Base-by-base conservation (phyloP, 768 basidiomycete species). In the Lactarius hatsudake region DNA sequence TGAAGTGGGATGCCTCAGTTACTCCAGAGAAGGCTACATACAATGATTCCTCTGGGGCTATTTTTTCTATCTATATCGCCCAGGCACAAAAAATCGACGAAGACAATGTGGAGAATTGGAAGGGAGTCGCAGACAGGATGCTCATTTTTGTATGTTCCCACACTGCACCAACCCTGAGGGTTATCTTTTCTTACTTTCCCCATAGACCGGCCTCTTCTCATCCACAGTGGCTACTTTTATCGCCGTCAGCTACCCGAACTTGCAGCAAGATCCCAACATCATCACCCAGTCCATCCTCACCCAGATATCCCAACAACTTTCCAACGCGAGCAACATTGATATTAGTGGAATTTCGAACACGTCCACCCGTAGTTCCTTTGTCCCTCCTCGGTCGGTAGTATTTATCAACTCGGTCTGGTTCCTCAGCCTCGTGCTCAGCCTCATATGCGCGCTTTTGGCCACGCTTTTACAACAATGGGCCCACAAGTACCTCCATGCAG, bases 381-480 rank as follows among this genome's bases (percentile, higher is more conserved):
- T 8, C 10, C 32, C 17, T n/a, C 61, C 66, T 15, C 7, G 8
- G 13, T 23, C 65, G 9, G 62, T 66, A 32, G 34, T 62, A 4
- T 36, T 26, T 1, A 48, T 66, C 20, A 59, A 66, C 23, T 58
- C 58, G 3, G 30, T 59, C 5, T 62, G 61, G 66, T 58, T 66
- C 48, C 30, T 66, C 38, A 40, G 38, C 15, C 38, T 40, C 38
- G 38, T 40, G 38, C 38, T 40, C 38, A 40, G 38, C 38, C 38
- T 40, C 5, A 40, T 40, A 40, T 40, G 38, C 15, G 38, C 38
- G 13, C 38, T 40, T 17, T 40, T 40, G 5, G 61, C 65, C 40
- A 66, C 56, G n/a, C 48, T 62, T 13, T 48, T 66, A 8, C 66
- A 62, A 59, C 66, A 67, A 42, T 67, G 58, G 66, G 53, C 62